These are phyloP conservation scores for Coniophora puteana DNA, from an alignment of 1,284 basidiomycete genomes.

Conservation along the genomic window DNA sequence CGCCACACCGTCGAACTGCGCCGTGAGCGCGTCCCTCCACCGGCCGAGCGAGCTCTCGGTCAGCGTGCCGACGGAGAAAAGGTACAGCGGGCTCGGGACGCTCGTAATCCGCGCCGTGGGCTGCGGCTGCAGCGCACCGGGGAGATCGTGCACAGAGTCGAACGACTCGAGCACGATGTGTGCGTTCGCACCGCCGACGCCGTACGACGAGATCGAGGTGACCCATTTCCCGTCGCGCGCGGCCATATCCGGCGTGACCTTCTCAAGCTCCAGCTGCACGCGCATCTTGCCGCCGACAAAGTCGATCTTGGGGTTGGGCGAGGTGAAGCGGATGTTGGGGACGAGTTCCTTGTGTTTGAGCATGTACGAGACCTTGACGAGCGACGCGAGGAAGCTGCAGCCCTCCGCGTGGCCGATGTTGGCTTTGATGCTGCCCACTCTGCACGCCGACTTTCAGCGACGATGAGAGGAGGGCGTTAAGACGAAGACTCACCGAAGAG, in stretches of 20 bases:
- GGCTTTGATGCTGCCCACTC: constrained; percentile 27
- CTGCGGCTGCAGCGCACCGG: constrained; percentile 3
- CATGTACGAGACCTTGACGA: constrained; percentile 27
- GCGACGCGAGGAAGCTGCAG: constrained; percentile 26
- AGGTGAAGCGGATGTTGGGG: constrained; percentile 23
- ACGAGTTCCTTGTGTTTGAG: constrained; percentile 23
- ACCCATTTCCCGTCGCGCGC: constrained; percentile 21
- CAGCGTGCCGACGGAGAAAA: constrained; percentile 21
- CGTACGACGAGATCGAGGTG: constrained; percentile 25
- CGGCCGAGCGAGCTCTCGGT: constrained; percentile 19
- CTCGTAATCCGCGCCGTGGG: background rate
- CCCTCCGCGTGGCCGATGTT: constrained; percentile 29
- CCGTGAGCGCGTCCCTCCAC: constrained; percentile 20
- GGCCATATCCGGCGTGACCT: constrained; percentile 19
- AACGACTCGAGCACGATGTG: constrained; percentile 22
- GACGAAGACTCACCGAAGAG: constrained; percentile 14
- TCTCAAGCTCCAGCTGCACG: constrained; percentile 23
- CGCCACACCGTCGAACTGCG: constrained; percentile 12
- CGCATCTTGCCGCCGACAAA: constrained; percentile 21
- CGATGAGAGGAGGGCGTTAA: background rate
- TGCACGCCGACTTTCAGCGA: background rate
- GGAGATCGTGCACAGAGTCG: constrained; percentile 9
- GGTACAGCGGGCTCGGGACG: constrained; percentile 13
- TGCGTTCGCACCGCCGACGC: constrained; percentile 25
- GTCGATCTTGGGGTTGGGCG: constrained; percentile 23